These are phyloP conservation scores for Pharnaceum exiguum DNA, from an alignment of 148 eudicot genomes.

Conservation along the genomic window DNA sequence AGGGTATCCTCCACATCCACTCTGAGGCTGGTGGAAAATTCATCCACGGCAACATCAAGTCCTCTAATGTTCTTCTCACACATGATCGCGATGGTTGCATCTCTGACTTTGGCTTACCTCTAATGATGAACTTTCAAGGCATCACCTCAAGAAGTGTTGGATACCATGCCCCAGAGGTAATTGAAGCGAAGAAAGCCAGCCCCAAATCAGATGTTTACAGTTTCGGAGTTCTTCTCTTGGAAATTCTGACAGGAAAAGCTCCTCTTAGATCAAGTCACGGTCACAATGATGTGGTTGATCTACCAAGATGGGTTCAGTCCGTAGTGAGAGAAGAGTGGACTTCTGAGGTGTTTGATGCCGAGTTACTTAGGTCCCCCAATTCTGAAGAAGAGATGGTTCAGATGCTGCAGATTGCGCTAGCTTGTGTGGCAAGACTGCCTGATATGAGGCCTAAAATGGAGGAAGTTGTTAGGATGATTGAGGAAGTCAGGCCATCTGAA, in stretches of 20 bases:
- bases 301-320: constrained; percentile 92
- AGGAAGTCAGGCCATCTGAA: constrained; percentile 53
- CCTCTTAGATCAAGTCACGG: constrained; percentile 54
- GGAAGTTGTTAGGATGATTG: constrained; percentile 77
- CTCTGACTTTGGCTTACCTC: constrained; percentile 65
- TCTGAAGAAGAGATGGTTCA: constrained; percentile 92
- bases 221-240: constrained; percentile 81
- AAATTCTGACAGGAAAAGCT: constrained; percentile 74
- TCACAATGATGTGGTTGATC: constrained; percentile 58
- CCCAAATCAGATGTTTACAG: constrained; percentile 94
- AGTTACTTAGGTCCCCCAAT: constrained; percentile 46
- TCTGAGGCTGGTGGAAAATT: constrained; percentile 56
- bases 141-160: constrained; percentile 49
- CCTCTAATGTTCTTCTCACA: constrained; percentile 78
- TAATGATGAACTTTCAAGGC: constrained; percentile 40
- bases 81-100: constrained; percentile 47
- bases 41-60: constrained; percentile 82
- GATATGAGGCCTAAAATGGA: constrained; percentile 71
- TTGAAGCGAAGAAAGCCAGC: constrained; percentile 50
- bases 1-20: constrained; percentile 76
- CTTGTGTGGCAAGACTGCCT: constrained; percentile 57
- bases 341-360: constrained; percentile 82
- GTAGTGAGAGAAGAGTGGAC: constrained; percentile 97
- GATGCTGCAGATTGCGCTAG: constrained; percentile 79
- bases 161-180: constrained; percentile 81